Percentiles rank a stretch among this genome's conserved stretches.
Evolutionary conservation across 73 alveolate genomes (phyloP).

Genomic region (Effrenium voratum): DNA sequence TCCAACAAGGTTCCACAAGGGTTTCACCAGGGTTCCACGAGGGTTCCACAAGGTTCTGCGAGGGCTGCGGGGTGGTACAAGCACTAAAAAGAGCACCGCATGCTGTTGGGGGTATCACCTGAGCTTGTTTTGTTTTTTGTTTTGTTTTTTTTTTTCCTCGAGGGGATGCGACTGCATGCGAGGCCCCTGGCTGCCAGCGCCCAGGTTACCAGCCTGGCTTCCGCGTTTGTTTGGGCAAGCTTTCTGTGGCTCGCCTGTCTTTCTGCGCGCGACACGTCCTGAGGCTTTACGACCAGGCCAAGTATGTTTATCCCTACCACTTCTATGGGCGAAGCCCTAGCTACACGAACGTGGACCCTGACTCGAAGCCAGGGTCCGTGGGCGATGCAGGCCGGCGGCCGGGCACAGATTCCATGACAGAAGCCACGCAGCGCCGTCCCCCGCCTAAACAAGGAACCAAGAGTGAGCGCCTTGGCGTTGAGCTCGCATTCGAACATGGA

Average conservation of each 20-base stretch:
- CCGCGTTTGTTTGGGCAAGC: not conserved
- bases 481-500: too few relatives aligned
- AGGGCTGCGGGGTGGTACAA: too few relatives aligned
- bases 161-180: too few relatives aligned
- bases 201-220: not conserved
- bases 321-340: slow-evolving; percentile 83
- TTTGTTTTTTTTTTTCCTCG: too few relatives aligned
- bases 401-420: too few relatives aligned
- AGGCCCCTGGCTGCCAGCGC: not conserved
- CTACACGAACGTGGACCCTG: slow-evolving; percentile 50
- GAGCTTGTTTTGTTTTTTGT: not conserved
- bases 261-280: not conserved
- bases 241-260: not conserved
- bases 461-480: too few relatives aligned
- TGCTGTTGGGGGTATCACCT: not conserved
- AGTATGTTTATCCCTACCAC: slow-evolving; percentile 71
- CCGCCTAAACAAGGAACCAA: too few relatives aligned
- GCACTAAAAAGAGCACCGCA: not conserved
- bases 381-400: slow-evolving; percentile 52
- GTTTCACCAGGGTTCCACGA: too few relatives aligned
- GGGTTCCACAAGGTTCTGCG: too few relatives aligned
- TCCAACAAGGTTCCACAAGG: too few relatives aligned
- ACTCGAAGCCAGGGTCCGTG: slow-evolving; percentile 74
- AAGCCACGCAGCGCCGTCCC: too few relatives aligned
- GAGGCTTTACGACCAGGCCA: slow-evolving; percentile 74